phyloP scores from a whole-genome alignment of 768 basidiomycete genomes.

The Russula sp. region DNA sequence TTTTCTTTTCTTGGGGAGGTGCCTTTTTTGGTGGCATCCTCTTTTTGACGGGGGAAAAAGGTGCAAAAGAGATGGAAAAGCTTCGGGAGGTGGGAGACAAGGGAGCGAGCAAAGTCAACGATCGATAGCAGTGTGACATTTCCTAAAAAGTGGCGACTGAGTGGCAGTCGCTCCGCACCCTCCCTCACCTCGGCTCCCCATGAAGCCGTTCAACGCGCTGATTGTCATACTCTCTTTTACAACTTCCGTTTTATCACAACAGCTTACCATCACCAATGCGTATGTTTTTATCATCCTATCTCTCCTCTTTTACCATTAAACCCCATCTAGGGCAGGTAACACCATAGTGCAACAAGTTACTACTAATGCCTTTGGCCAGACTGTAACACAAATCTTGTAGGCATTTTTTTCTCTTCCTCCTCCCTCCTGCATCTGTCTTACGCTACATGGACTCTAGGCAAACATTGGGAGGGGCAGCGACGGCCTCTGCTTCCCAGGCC shows the following conservation, averaged over 20 bases:
- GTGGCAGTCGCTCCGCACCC: not conserved
- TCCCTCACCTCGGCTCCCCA: conserved; percentile 2
- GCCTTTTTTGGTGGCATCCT: conserved; percentile 94
- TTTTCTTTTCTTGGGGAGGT: conserved; percentile 72
- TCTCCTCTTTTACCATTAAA: conserved; percentile 4
- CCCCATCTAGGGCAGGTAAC: conserved; percentile 42
- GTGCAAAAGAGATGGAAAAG: conserved; percentile 42
- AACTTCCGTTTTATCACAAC: conserved; percentile 34
- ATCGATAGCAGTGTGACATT: conserved; percentile 31
- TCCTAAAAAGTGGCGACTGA: conserved; percentile 5
- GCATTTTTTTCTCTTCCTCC: conserved; percentile 22
- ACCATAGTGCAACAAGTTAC: conserved; percentile 52
- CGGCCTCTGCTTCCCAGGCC: conserved; percentile 23
- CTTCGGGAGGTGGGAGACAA: conserved; percentile 23
- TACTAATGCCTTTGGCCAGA: conserved; percentile 41
- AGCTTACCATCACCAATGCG: conserved; percentile 47
- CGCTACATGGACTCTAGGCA: conserved; percentile 23
- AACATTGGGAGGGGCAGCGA: conserved; percentile 29
- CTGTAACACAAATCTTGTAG: conserved; percentile 47
- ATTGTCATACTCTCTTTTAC: conserved; percentile 30
- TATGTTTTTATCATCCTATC: conserved; percentile 37
- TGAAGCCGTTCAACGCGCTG: conserved; percentile 19
- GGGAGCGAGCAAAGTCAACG: conserved; percentile 3
- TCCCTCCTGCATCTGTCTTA: not conserved
- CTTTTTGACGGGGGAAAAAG: conserved; percentile 45